A percentile compares a stretch with the other conserved stretches of the same genome.
Conservation (phyloP, 2,329 filamentous ascomycete genomes). For the Trichoderma koningii region DNA sequence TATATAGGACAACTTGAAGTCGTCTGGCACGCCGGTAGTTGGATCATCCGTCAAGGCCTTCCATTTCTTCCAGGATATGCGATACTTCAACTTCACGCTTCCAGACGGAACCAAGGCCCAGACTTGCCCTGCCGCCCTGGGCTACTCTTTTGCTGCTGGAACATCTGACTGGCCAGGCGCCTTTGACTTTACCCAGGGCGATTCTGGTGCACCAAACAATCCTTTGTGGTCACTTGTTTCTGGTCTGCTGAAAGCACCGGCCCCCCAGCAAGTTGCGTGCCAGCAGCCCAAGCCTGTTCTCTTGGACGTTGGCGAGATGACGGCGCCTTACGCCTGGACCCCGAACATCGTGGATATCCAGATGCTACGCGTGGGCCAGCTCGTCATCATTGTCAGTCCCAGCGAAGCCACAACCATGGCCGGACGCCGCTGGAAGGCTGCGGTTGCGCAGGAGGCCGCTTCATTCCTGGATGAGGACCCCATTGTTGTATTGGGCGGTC, state of each 20-base stretch:
- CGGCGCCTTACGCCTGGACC: constrained; percentile 78
- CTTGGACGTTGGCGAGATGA: constrained; percentile 83
- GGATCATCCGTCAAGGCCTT: constrained; percentile 74
- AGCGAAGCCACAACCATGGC: constrained; percentile 93
- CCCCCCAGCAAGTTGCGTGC: constrained; percentile 69
- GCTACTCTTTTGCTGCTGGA: constrained; percentile 90
- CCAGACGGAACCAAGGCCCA: constrained; percentile 69
- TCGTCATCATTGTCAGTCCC: constrained; percentile 80
- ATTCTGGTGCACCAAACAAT: constrained; percentile 68
- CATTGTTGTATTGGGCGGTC: constrained; percentile 81
- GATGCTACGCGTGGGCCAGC: constrained; percentile 77
- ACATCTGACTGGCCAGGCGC: constrained; percentile 89
- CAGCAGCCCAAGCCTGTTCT: constrained; percentile 83
- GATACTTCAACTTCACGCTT: constrained; percentile 70
- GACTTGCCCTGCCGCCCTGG: constrained; percentile 85
- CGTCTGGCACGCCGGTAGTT: constrained; percentile 52
- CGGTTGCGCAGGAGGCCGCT: constrained; percentile 58
- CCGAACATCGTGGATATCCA: constrained; percentile 93
- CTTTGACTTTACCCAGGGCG: constrained; percentile 92
- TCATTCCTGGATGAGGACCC: constrained; percentile 56
- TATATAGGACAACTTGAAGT: constrained; percentile 55
- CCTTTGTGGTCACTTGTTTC: constrained; percentile 81
- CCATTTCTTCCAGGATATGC: constrained; percentile 84
- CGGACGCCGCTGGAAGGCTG: constrained; percentile 80
- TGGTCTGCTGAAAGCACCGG: constrained; percentile 69